A percentile compares a stretch with the other conserved stretches of the same genome.
phyloP scores from a whole-genome alignment of 192 early-diverging fungal genomes.

The Obelidium mucronatum region DNA sequence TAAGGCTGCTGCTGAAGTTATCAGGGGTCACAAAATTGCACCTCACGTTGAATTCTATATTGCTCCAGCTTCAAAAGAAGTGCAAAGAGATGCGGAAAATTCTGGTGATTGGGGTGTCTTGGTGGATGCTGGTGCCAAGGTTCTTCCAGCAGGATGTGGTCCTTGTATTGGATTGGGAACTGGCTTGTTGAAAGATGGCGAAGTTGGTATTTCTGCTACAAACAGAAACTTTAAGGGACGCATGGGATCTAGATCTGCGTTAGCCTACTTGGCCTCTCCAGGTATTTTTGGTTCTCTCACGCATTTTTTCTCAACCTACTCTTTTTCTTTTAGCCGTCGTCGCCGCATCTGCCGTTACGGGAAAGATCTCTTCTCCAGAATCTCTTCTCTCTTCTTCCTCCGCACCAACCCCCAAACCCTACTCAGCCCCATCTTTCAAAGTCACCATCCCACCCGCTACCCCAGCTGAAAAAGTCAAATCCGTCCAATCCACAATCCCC shows the following conservation, averaged over 20 bases:
- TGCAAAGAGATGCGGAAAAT: constrained; percentile 84
- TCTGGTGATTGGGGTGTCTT: constrained; percentile 89
- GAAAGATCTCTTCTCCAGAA: constrained; percentile 74
- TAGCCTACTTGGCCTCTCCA: constrained; percentile 94
- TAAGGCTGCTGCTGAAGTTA: constrained; percentile 82
- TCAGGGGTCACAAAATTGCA: constrained; percentile 71
- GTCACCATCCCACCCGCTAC: constrained; percentile 39
- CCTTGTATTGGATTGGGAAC: constrained; percentile 95
- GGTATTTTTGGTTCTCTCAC: constrained; percentile 42
- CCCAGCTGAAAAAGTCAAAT: constrained; percentile 7
- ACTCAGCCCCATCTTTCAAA: neutral
- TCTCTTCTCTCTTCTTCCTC: constrained; percentile 4
- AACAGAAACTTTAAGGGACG: constrained; percentile 99
- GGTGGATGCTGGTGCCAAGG: constrained; percentile 86
- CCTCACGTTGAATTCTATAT: constrained; percentile 92
- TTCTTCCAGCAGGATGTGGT: constrained; percentile 95
- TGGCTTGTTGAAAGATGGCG: constrained; percentile 93
- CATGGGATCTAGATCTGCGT: constrained; percentile 93
- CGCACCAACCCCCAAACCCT: neutral
- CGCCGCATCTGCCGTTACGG: constrained; percentile 89
- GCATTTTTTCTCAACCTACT: constrained; percentile 1
- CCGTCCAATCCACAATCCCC: constrained; percentile 42
- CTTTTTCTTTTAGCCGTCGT: constrained; percentile 74
- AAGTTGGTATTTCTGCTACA: constrained; percentile 98
- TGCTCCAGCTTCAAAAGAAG: constrained; percentile 92